These are phyloP conservation scores for Apiosordaria backusii DNA, from an alignment of 495 filamentous ascomycete genomes.

Conservation along the genomic window DNA sequence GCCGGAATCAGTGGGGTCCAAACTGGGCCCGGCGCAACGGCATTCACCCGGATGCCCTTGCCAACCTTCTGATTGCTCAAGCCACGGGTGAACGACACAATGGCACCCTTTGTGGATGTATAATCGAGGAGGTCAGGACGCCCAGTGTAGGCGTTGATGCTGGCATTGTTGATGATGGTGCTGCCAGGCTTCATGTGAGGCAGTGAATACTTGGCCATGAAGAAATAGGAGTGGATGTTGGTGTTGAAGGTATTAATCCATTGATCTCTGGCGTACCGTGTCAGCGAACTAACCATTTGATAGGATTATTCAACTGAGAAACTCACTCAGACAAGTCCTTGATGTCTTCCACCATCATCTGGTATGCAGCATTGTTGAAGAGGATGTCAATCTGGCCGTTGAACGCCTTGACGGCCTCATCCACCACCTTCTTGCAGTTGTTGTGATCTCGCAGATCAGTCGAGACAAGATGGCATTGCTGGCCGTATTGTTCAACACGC, in stretches of 20 bases:
- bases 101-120: constrained; percentile 78
- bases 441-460: constrained; percentile 59
- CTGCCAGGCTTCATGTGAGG: constrained; percentile 72
- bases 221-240: constrained; percentile 73
- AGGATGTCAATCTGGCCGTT: constrained; percentile 66
- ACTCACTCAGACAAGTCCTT: constrained; percentile 66
- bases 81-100: constrained; percentile 75
- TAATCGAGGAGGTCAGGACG: constrained; percentile 83
- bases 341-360: constrained; percentile 72
- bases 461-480: constrained; percentile 56
- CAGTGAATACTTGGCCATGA: constrained; percentile 72
- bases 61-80: constrained; percentile 70
- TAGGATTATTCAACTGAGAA: not conserved
- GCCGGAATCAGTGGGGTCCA: constrained; percentile 82
- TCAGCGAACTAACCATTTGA: not conserved
- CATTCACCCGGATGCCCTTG: constrained; percentile 78
- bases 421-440: constrained; percentile 68
- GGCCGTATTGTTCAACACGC: constrained; percentile 61
- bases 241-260: constrained; percentile 73
- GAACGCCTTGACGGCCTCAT: constrained; percentile 60
- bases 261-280: constrained; percentile 52
- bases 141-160: constrained; percentile 79
- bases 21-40: constrained; percentile 74
- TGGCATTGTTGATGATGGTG: constrained; percentile 80
- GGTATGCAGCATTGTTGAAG: constrained; percentile 76